Evolutionary conservation across 2,329 filamentous ascomycete genomes (phyloP).

Genomic region (Arthroderma sp.): DNA sequence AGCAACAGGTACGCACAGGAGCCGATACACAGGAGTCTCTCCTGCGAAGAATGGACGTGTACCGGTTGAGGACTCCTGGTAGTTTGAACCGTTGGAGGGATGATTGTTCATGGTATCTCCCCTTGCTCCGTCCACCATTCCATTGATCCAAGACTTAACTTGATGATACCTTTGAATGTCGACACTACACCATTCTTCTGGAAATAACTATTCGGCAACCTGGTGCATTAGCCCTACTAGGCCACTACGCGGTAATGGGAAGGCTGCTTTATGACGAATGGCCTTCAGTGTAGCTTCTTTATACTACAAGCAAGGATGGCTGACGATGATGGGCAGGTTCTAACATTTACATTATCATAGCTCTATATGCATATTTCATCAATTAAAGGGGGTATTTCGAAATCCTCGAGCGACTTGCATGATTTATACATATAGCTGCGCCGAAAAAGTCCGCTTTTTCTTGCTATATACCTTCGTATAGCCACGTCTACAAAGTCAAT

Average conservation of each 20-base stretch:
- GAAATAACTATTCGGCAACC: too few relatives aligned
- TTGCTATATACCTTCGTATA: background rate
- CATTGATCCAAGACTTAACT: too few relatives aligned
- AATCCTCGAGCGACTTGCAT: background rate
- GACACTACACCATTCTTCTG: too few relatives aligned
- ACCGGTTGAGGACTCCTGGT: too few relatives aligned
- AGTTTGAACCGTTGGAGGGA: too few relatives aligned
- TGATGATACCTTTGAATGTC: too few relatives aligned
- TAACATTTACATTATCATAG: background rate
- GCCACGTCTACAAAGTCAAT: constrained; percentile 3
- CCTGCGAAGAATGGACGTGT: background rate
- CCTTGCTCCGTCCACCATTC: too few relatives aligned
- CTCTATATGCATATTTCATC: background rate
- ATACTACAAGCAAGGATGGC: background rate
- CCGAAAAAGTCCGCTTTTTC: background rate
- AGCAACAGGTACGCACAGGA: background rate
- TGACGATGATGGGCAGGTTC: background rate
- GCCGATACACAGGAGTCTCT: background rate
- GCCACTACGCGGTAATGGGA: too few relatives aligned
- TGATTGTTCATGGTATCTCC: too few relatives aligned
- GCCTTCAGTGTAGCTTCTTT: background rate
- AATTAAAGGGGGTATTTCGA: background rate
- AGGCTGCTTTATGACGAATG: too few relatives aligned
- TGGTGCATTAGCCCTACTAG: too few relatives aligned
- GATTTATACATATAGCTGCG: background rate